Percentiles rank a stretch among this genome's conserved stretches.
Conservation (phyloP, 352 stramenopile species). For the Globisporangium ultimum region DNA sequence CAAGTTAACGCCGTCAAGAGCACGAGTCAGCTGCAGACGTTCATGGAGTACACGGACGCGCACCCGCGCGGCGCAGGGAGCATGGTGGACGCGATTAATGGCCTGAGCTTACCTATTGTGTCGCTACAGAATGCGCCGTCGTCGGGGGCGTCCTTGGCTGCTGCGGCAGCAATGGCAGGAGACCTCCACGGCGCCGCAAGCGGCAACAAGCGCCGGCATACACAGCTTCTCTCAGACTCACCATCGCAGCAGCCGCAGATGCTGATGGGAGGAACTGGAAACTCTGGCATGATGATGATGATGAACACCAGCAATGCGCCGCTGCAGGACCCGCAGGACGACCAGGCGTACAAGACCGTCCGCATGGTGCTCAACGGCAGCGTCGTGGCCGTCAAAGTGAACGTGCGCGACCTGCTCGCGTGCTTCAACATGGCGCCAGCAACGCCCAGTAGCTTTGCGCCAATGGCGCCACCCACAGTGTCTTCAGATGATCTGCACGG, state of each 20-base stretch:
- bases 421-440: slow-evolving; percentile 21
- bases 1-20: background rate
- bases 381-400: slow-evolving; percentile 67
- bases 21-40: slow-evolving; percentile 5
- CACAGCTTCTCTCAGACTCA: slow-evolving; percentile 7
- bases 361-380: slow-evolving; percentile 71
- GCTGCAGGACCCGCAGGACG: slow-evolving; percentile 7
- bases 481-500: background rate
- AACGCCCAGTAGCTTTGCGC: too few relatives aligned
- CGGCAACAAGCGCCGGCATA: background rate
- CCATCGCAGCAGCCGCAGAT: background rate
- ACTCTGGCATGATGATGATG: background rate
- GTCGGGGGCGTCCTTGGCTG: background rate
- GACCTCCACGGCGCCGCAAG: background rate
- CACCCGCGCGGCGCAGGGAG: background rate
- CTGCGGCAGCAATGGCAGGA: background rate
- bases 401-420: slow-evolving; percentile 59
- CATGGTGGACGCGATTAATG: background rate
- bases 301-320: background rate
- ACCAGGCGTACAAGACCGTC: slow-evolving; percentile 51
- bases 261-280: too few relatives aligned
- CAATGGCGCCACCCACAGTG: background rate
- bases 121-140: background rate
- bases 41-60: slow-evolving; percentile 8
- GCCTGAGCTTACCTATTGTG: background rate